Evolutionary conservation across 2,329 filamentous ascomycete genomes (phyloP), one percentile per base, ranked within the genome.

Genomic region (Westerdykella sp.): DNA sequence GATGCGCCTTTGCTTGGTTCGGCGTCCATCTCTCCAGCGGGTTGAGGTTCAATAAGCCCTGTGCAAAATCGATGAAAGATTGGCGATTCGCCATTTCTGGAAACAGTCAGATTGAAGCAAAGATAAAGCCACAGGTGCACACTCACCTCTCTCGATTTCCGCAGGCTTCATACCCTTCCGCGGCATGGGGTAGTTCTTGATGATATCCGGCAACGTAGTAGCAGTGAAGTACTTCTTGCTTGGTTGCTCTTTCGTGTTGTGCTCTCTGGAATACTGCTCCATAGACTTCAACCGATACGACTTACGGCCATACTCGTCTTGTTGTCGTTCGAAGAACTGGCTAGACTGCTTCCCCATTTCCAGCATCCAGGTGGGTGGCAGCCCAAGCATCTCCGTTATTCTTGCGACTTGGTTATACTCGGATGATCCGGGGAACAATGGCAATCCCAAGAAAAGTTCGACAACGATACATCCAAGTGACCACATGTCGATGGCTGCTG

Each of bases 151-250:
- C 59, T 98, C 93, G 52, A 98, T 84, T 70, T 98, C 93, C 55
- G 82, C 86, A 66, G 85, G 89, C 73, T 98, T 98, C 93, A 98
- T 98, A 62, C 96, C 96, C 73, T 98, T 98, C 60, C 93, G 79
- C 38, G 93, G 93, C 91, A 98, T 96, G 5, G 93, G 86, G 63
- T 98, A 98, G 43, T 87, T 89, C 65, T 94, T 88, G 71, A 98
- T 97, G 51, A 98, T 98, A 54, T 98, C 93, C 4, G 91, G 91
- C 41, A 98, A 72, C 1, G 89, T 95, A 34, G 82, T 96, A 30
- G 90, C 89, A 57, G 91, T 87, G 72, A 98, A 98, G 68, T 98
- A 98, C 70, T 97, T 97, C 75, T 98, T 98, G 79, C 93, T 98
- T 16, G 93, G 93, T 67, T 97, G 93, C 68, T 98, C 93, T 67